A percentile compares a stretch with the other conserved stretches of the same genome.
Evolutionary conservation across 2,329 filamentous ascomycete species (phyloP).

Genomic region (Microsporum canis): DNA sequence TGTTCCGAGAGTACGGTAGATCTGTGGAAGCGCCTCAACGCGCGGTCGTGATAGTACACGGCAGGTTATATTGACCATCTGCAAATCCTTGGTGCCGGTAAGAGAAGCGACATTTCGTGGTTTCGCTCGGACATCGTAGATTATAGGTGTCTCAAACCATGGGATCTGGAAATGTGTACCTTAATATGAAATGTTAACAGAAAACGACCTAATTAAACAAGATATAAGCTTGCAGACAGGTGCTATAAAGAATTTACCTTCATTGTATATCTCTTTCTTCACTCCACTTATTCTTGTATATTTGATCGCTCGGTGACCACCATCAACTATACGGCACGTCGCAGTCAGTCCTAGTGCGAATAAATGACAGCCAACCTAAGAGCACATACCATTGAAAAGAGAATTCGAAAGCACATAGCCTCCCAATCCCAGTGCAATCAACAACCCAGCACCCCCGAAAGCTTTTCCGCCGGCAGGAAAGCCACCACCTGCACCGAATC

Average conservation of each 20-base stretch:
- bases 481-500: conserved; percentile 33
- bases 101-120: conserved; percentile 93
- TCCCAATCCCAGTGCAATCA: conserved; percentile 42
- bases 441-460: conserved; percentile 43
- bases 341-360: conserved; percentile 10
- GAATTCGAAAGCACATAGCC: conserved; percentile 42
- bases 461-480: conserved; percentile 45
- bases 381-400: conserved; percentile 52
- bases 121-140: conserved; percentile 96
- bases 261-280: conserved; percentile 86
- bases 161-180: conserved; percentile 89
- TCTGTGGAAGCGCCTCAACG: conserved; percentile 80
- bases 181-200: conserved; percentile 25
- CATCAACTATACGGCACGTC: conserved; percentile 54
- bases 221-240: neutral
- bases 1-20: conserved; percentile 86
- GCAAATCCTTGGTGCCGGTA: conserved; percentile 96
- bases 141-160: conserved; percentile 94
- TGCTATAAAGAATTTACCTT: conserved; percentile 49
- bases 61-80: conserved; percentile 99
- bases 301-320: conserved; percentile 98
- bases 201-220: neutral
- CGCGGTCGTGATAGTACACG: conserved; percentile 91
- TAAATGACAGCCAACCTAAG: conserved; percentile 3
- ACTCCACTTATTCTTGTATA: conserved; percentile 89